Base-by-base conservation (phyloP, 352 stramenopile genomes). In the Pseudoperonospora humuli region DNA sequence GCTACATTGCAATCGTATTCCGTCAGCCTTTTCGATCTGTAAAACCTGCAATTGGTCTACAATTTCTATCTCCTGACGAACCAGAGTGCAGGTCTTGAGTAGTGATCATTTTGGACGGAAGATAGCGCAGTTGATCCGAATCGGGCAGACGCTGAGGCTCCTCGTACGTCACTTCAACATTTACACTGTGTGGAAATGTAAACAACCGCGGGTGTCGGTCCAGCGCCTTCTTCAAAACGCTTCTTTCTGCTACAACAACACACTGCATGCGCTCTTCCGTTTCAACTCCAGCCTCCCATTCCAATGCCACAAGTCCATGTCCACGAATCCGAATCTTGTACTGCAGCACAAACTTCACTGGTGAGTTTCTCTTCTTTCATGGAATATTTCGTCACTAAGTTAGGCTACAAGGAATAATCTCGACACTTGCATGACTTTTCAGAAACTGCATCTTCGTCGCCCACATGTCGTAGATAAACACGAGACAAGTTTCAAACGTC, bases 381-480 rank as follows among this genome's bases (percentile, higher is more conserved):
- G 2, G 24, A 6, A 32, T 4, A 11, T 11, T 3, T 49, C 11
- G 25, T 0, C 25, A 24, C 3, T 13, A 26, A 21, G 37, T 27
- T 18, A 20, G 0, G 21, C 5, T 25, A 11, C n/a, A n/a, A n/a
- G n/a, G 14, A 32, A 32, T 11, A 6, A 23, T n/a, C 5, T 5
- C 8, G 21, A 23, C 24, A 69, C 70, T 54, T 67, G 70, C 77
- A 50, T 80, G 61, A 23, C 70, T 70, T 47, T 84, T 63, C 21
- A 90, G 56, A 32, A 77, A 74, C 33, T 64, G 41, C 54, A 86
- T 68, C 14, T 64, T 70, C 14, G 59, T 47, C 15, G 75, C 75
- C 78, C 78, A 90, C 21, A 70, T 63, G 43, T 90, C 70, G 51
- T 90, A 90, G 24, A 87, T 66, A 46, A 76, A 90, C 39, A 90